Evolutionary conservation across 345 rosid species (phyloP), one percentile per base, ranked within the genome.

Genomic region (Arabidopsis suecica): DNA sequence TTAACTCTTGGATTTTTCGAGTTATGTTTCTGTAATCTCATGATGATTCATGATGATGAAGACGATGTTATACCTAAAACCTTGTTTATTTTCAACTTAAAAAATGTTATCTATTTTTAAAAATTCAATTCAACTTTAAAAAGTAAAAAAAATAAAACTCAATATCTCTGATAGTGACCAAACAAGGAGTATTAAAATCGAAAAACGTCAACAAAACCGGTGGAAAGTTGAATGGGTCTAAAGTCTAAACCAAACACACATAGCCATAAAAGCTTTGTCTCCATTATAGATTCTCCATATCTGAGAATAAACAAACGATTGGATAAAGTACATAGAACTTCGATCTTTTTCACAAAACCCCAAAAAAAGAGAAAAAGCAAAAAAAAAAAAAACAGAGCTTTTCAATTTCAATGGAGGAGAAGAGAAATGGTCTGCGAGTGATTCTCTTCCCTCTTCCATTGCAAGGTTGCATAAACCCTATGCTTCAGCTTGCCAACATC

Each of bases 401-500:
- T 38, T 36, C 78, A 57, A 1, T 37, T 62, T 34, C 65, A 65
- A 77, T 77, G 79, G 79, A 75, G 60, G 37, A 55, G 63, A 61
- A 76, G 54, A 51, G 22, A 5, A 76, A 68, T 33, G 57, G 69
- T 44, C 41, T 14, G 9, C 34, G 75, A 53, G 83, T 92, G 3
- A 71, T 89, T 5, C 70, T 88, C 47, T 87, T 87, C 60, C 96
- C 92, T 0, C n/a, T 86, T 1, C 96, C 92, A n/a, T 57, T 67
- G 10, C 89, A 89, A 49, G 88, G 91, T 65, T 92, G 91, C 57
- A 83, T 89, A 1, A 92, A 72, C 80, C 72, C 88, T 64, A 82
- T 87, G 91, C 83, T 92, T 45, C 88, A 87, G 68, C 85, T 89
- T 2, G 85, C 91, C 13, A 88, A 92, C 73, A 83, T 87, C 2